Evolutionary conservation across 2,329 filamentous ascomycete genomes (phyloP), one percentile per base, ranked within the genome.

Genomic region (Huntiella savannae): DNA sequence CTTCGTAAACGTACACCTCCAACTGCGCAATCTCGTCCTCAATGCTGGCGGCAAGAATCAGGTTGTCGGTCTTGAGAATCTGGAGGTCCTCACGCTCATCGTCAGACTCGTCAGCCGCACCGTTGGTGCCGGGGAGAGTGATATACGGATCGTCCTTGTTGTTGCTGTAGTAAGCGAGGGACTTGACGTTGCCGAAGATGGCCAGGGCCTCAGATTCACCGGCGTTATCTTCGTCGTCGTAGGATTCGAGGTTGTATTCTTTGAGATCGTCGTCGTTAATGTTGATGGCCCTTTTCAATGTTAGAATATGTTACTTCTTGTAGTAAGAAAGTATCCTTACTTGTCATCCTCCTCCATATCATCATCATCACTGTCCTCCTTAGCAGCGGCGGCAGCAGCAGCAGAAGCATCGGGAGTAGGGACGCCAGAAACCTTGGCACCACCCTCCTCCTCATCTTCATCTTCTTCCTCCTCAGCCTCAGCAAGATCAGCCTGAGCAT

Each of bases 81-180:
- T 98, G 87, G 47, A 98, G 71, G 55, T 98, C 88, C 64, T 96
- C 84, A 49, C 86, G 73, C 54, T 96, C 91, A 47, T 93, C 83
- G 10, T 32, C 33, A 32, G 93, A 81, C 13, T 86, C 81, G n/a
- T 80, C 76, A 34, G 80, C 73, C 39, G 74, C 75, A 28, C 7
- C 22, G 35, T 74, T 70, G 46, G 66, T 71, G 53, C 78, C 77
- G 50, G 83, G 72, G 57, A 98, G 71, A 39, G 88, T 94, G 58
- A 98, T 91, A 63, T 98, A 98, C 1, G 91, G 91, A 58, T 98
- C 91, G 46, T 94, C 84, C 57, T 88, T 82, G 63, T 94, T 91
- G 51, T 84, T 85, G 54, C 87, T 78, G 66, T 98, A 87, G 64
- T 95, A 98, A 11, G 86, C 82, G 19, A 98, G 69, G 28, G 84